phyloP scores from a whole-genome alignment of 2,329 filamentous ascomycete species.

The Cladophialophora yegresii region DNA sequence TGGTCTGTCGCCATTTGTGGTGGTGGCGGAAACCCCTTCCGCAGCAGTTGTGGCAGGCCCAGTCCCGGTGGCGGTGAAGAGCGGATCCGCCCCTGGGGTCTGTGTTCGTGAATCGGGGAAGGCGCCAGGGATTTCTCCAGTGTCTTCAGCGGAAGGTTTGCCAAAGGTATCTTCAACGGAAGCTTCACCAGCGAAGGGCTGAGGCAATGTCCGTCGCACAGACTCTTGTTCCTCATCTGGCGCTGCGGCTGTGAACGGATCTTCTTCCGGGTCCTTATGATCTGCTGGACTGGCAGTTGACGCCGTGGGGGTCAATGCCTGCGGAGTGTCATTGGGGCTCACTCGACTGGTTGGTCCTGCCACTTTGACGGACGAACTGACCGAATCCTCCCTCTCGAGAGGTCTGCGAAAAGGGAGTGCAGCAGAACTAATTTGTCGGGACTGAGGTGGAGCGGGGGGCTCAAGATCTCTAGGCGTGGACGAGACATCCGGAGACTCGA shows the following conservation, averaged over 20 bases:
- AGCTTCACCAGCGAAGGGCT: constrained; percentile 8
- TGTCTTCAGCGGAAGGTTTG: constrained; percentile 21
- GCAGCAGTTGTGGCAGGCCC: constrained; percentile 26
- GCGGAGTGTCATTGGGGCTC: constrained; percentile 54
- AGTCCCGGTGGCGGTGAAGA: constrained; percentile 18
- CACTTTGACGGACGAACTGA: constrained; percentile 75
- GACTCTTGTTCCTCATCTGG: constrained; percentile 37
- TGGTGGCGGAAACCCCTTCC: constrained; percentile 13
- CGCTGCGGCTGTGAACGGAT: constrained; percentile 33
- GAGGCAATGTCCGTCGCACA: constrained; percentile 30
- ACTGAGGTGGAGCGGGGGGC: constrained; percentile 67
- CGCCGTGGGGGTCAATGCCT: constrained; percentile 47
- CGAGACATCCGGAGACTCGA: constrained; percentile 39
- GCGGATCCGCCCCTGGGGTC: constrained; percentile 26
- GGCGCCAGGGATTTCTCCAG: constrained; percentile 51
- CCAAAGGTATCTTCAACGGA: constrained; percentile 28
- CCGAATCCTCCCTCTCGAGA: constrained; percentile 61
- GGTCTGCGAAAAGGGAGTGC: constrained; percentile 69
- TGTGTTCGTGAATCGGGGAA: constrained; percentile 47
- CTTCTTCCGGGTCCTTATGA: constrained; percentile 26
- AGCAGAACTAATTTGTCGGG: constrained; percentile 74
- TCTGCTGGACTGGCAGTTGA: constrained; percentile 39
- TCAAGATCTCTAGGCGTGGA: constrained; percentile 37
- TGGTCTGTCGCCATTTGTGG: constrained; percentile 18
- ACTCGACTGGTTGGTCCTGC: constrained; percentile 70